Evolutionary conservation across 1,284 basidiomycete species (phyloP).

Genomic region (Ceratobasidium sp.): DNA sequence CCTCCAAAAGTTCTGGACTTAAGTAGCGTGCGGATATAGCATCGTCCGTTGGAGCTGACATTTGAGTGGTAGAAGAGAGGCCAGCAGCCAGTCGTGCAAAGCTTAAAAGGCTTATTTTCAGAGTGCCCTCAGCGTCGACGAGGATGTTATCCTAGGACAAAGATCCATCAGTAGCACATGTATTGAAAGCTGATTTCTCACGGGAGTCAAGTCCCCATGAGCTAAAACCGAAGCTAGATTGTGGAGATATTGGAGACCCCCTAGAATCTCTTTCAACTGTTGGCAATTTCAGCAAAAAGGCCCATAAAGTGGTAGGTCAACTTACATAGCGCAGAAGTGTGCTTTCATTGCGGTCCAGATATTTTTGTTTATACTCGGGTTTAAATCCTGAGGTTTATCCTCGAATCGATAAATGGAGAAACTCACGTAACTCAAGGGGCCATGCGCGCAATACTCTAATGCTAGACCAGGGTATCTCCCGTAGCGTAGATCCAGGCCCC

Average conservation of each 20-base stretch:
- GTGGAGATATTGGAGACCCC: conserved; percentile 20
- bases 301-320: no score
- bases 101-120: conserved; percentile 28
- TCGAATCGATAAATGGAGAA: no score
- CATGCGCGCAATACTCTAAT: conserved; percentile 17
- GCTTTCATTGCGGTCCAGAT: no score
- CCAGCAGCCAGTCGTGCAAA: conserved; percentile 5
- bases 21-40: conserved; percentile 16
- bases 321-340: no score
- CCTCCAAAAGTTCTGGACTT: conserved; percentile 30
- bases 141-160: conserved; percentile 12
- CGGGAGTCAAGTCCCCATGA: conserved; percentile 16
- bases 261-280: conserved; percentile 17
- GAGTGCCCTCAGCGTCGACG: not conserved
- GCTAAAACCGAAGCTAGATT: not conserved
- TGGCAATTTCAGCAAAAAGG: not conserved
- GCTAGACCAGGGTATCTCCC: conserved; percentile 14
- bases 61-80: not conserved
- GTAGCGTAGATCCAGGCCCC: conserved; percentile 5
- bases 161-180: not conserved
- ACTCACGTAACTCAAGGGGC: conserved; percentile 12
- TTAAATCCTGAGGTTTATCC: no score
- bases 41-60: not conserved
- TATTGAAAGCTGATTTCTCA: not conserved
- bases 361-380: no score